Evolutionary conservation across 805 yeast species (phyloP), one percentile per base, ranked within the genome.

Genomic region (Candida montana): DNA sequence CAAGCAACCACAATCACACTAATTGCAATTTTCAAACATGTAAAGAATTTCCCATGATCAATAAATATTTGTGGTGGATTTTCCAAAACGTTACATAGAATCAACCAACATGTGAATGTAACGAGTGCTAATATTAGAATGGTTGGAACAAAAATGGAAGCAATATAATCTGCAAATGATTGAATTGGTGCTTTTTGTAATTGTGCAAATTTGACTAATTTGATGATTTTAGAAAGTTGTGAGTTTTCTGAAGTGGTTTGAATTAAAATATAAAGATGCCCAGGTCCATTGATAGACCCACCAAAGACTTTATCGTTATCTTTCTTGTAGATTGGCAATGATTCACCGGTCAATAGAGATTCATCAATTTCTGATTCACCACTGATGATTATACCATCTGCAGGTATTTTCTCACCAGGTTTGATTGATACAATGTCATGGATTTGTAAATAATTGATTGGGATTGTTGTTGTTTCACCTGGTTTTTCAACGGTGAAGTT

Each of bases 1-100:
- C 99, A 93, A 2, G 99, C 99, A 37, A 93, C 97, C 10, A 93
- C 96, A 49, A 95, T 77, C 5, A 93, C 99, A 7, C 95, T 81
- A 21, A 93, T 91, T 6, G 95, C 82, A 35, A 90, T 72, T 53
- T 84, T 80, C 42, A 95, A 62, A 56, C 91, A 82, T 5, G 76
- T 76, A 58, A 77, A 80, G 48, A 79, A 70, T 39, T 73, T 72
- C 9, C 88, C 86, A 48, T 75, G 74, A 8, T 61, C 67, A 33
- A 58, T 51, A 55, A 81, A 80, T 9, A 74, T 66, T 3, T 53
- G 57, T 3, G 89, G 88, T 20, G 74, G 72, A 16, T 57, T 54
- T 16, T 46, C 30, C 29, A 64, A 30, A 12, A 58, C 50, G 30
- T 63, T 52, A 21, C 74, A 61, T 3, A 77, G 35, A 3, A 71